Evolutionary conservation across 805 yeast genomes (phyloP), one percentile per base, ranked within the genome.

Genomic region (Wickerhamomyces sydowiorum): DNA sequence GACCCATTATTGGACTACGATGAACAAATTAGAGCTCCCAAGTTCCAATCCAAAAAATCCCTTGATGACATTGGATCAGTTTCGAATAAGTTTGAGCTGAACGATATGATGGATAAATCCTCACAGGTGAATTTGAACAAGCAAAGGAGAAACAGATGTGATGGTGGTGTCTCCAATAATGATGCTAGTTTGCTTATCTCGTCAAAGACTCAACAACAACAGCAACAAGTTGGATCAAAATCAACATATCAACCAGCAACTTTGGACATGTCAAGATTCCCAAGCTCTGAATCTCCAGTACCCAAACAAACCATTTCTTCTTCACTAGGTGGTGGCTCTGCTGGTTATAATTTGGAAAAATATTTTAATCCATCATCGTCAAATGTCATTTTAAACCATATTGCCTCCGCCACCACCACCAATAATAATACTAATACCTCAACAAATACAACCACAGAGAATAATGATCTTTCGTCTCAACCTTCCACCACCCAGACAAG

Each of bases 1-100:
- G 48, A 56, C 28, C 61, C 61, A 0, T 37, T 49, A 5, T 32
- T 54, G 28, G 60, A 57, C 43, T 52, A 57, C 37, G 52, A 57
- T 39, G 53, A 54, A 33, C 60, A 56, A 40, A 57, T 57, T 20
- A 43, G 61, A 19, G 61, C 57, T 1, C 61, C 61, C 2, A 57
- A 57, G 43, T 50, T 57, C 40, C 45, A 39, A 29, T 36, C 34
- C 7, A 43, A 42, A 1, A 40, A 32, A 7, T 37, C 34, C 8
- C 17, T 41, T 0, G 36, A 38, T 5, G 45, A 45, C 22, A 49
- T 49, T 21, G 52, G 51, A 17, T 43, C 50, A 17, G 10, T 19
- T 27, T 36, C 29, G 4, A 15, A 7, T 14, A 20, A 38, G 6
- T 38, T 38, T 17, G 22, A 17, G 14, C 31, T 30, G 23, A 30